These are phyloP conservation scores for Eruca vesicaria DNA, from an alignment of 441 rosid genomes.

Conservation along the genomic window DNA sequence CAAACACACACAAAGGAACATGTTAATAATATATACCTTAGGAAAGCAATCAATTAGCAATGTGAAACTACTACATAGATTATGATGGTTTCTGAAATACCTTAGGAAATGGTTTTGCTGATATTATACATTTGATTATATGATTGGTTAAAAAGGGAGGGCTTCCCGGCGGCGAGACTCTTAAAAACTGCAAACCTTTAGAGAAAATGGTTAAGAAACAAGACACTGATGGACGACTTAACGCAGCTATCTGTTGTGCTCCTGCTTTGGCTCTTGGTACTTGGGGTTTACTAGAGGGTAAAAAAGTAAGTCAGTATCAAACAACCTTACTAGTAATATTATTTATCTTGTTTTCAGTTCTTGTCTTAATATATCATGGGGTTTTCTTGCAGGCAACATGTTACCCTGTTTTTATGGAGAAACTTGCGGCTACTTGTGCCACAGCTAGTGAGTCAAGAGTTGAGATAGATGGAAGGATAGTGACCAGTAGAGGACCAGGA, in stretches of 20 bases:
- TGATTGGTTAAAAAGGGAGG: constrained; percentile 61
- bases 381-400: constrained; percentile 59
- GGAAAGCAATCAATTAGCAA: too few species aligned
- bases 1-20: too few species aligned
- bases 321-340: not conserved
- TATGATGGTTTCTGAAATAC: too few species aligned
- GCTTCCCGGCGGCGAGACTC: constrained; percentile 77
- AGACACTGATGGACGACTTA: constrained; percentile 65
- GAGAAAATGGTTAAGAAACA: constrained; percentile 80
- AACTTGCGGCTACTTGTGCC: constrained; percentile 62
- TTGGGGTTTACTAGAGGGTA: constrained; percentile 85
- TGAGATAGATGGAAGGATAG: constrained; percentile 65
- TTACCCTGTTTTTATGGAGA: constrained; percentile 82
- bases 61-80: too few species aligned
- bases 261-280: constrained; percentile 88
- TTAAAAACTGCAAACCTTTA: constrained; percentile 59
- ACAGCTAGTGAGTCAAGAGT: constrained; percentile 81
- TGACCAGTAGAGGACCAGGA: constrained; percentile 94
- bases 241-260: constrained; percentile 89
- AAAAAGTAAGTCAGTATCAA: constrained; percentile 45
- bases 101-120: not conserved
- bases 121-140: not conserved
- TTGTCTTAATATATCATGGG: not conserved
- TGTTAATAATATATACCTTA: too few species aligned
- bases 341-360: not conserved